Conservation (phyloP, 768 basidiomycete species). For the Collybia mongolica region DNA sequence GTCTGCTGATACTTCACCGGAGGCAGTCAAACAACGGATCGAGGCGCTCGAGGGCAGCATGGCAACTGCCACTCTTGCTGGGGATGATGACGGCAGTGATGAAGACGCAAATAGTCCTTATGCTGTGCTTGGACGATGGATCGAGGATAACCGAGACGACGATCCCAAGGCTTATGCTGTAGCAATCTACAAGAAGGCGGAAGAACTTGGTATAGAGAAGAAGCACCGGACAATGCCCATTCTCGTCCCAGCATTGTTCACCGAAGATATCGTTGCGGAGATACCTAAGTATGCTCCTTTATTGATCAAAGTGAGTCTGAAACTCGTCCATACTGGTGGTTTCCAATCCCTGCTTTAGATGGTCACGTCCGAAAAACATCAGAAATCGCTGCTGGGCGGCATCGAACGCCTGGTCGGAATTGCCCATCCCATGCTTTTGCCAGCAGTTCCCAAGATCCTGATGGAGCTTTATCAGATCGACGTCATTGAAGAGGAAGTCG, state of each 20-base stretch:
- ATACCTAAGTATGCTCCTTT: slow-evolving; percentile 65
- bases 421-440: slow-evolving; percentile 66
- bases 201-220: slow-evolving; percentile 89
- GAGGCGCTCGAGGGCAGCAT: slow-evolving; percentile 64
- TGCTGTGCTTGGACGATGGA: slow-evolving; percentile 78
- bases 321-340: neutral
- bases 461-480: slow-evolving; percentile 95
- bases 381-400: slow-evolving; percentile 92
- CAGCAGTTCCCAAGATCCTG: slow-evolving; percentile 82
- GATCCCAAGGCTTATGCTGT: slow-evolving; percentile 53
- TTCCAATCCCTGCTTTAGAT: slow-evolving; percentile 45
- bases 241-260: slow-evolving; percentile 83
- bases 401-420: slow-evolving; percentile 84
- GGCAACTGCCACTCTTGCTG: slow-evolving; percentile 50
- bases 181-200: slow-evolving; percentile 83
- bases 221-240: slow-evolving; percentile 90
- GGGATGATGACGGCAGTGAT: slow-evolving; percentile 86
- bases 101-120: slow-evolving; percentile 89
- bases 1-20: slow-evolving; percentile 89
- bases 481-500: slow-evolving; percentile 87
- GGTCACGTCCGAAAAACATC: slow-evolving; percentile 91
- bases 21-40: slow-evolving; percentile 83
- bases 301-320: slow-evolving; percentile 66
- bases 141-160: slow-evolving; percentile 64
- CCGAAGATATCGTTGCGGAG: slow-evolving; percentile 64